A percentile compares a stretch with the other conserved stretches of the same genome.
Evolutionary conservation across 2,329 filamentous ascomycete genomes (phyloP).

Genomic region (Phialemoniopsis sp.): DNA sequence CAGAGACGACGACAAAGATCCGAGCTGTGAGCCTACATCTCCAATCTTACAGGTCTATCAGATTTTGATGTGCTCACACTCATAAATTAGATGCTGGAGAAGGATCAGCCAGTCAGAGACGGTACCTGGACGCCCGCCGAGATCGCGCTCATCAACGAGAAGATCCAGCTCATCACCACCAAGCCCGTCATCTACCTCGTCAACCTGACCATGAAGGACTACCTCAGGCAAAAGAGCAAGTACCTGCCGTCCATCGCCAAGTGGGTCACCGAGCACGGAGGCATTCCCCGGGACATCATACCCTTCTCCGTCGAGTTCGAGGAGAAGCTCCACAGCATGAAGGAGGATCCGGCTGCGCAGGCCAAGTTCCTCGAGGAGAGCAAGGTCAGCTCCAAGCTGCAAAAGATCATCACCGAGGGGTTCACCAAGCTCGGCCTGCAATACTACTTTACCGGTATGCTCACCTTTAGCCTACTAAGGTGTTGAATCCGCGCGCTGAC

Average conservation of each 20-base stretch:
- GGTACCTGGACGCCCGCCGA: slow-evolving; percentile 36
- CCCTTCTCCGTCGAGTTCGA: slow-evolving; percentile 41
- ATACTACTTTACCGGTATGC: slow-evolving; percentile 36
- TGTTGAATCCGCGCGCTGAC: slow-evolving; percentile 4
- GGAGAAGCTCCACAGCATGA: slow-evolving; percentile 33
- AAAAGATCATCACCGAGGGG: slow-evolving; percentile 38
- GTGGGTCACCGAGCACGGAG: slow-evolving; percentile 39
- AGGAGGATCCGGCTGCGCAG: slow-evolving; percentile 26
- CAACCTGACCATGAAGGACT: slow-evolving; percentile 42
- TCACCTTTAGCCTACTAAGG: background rate
- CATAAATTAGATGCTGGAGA: slow-evolving; percentile 26
- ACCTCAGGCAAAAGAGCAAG: slow-evolving; percentile 40
- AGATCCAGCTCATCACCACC: slow-evolving; percentile 39
- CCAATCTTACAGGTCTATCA: background rate
- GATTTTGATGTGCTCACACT: slow-evolving; percentile 1
- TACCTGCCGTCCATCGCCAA: slow-evolving; percentile 37
- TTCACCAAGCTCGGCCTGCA: slow-evolving; percentile 38
- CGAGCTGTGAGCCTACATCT: slow-evolving; percentile 16
- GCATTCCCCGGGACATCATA: slow-evolving; percentile 32
- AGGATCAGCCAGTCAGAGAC: slow-evolving; percentile 34
- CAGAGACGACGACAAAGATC: slow-evolving; percentile 36
- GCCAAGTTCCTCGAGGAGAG: slow-evolving; percentile 30
- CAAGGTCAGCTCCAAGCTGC: slow-evolving; percentile 34
- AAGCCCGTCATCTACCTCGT: slow-evolving; percentile 40
- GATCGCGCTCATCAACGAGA: slow-evolving; percentile 39